phyloP scores from a whole-genome alignment of 306 rosid species.

The Neltuma alba region DNA sequence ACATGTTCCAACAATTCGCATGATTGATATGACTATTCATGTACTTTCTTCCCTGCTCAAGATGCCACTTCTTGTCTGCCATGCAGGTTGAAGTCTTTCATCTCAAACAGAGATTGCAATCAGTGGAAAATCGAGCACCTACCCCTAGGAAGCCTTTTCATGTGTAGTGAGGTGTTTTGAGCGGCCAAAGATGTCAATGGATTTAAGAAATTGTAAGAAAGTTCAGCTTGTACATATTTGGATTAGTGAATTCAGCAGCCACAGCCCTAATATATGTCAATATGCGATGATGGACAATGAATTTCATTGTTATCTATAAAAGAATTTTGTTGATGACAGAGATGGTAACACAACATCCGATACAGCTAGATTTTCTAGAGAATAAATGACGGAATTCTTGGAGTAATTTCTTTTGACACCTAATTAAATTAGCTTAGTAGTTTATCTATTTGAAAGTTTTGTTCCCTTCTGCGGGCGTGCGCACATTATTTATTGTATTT shows the following conservation, averaged over 20 bases:
- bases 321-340: background rate
- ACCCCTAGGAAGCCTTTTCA: slow-evolving; percentile 88
- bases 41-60: background rate
- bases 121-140: slow-evolving; percentile 88
- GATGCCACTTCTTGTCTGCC: slow-evolving; percentile 14
- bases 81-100: slow-evolving; percentile 93
- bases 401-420: background rate
- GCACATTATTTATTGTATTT: background rate
- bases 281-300: background rate
- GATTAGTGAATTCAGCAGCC: slow-evolving; percentile 12
- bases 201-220: slow-evolving; percentile 8
- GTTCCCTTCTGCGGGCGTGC: no score
- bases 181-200: slow-evolving; percentile 3
- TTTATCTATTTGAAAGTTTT: background rate
- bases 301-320: background rate
- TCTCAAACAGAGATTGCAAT: slow-evolving; percentile 89
- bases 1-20: background rate
- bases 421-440: background rate
- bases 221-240: slow-evolving; percentile 17
- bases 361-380: background rate
- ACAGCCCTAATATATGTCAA: background rate
- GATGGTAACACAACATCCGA: background rate
- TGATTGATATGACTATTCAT: background rate
- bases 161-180: slow-evolving; percentile 29
- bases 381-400: background rate